phyloP scores from a whole-genome alignment of 768 basidiomycete species.

The Suillus luteus region DNA sequence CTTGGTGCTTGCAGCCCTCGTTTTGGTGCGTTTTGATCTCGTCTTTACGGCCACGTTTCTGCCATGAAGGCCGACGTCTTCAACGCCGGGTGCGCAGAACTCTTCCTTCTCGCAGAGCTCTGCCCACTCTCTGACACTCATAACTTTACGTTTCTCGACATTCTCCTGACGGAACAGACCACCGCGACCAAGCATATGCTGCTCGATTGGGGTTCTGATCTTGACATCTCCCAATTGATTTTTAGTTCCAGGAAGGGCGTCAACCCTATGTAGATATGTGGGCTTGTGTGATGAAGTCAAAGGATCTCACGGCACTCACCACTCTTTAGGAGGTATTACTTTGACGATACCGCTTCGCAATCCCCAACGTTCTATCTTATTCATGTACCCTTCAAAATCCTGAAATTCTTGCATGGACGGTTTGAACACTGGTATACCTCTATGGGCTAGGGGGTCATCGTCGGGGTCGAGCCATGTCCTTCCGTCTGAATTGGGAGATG shows the following conservation, averaged over 20 bases:
- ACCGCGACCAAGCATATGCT: conserved; percentile 83
- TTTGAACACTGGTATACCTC: conserved; percentile 96
- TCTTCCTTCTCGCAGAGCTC: conserved; percentile 76
- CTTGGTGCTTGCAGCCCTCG: conserved; percentile 41
- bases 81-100: conserved; percentile 69
- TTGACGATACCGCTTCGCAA: conserved; percentile 91
- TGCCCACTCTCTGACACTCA: conserved; percentile 88
- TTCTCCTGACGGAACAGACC: conserved; percentile 92
- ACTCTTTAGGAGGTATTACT: conserved; percentile 93
- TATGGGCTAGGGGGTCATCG: conserved; percentile 78
- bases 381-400: conserved; percentile 92
- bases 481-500: conserved; percentile 64
- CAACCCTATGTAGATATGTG: conserved; percentile 51
- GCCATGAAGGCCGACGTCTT: conserved; percentile 61
- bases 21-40: conserved; percentile 43
- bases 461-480: conserved; percentile 72
- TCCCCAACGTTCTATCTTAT: conserved; percentile 87
- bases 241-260: conserved; percentile 68
- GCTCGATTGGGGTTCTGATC: conserved; percentile 90
- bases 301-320: conserved; percentile 51
- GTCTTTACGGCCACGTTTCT: conserved; percentile 39
- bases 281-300: conserved; percentile 14
- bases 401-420: conserved; percentile 90
- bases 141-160: conserved; percentile 79
- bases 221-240: conserved; percentile 73